phyloP scores from a whole-genome alignment of 2,329 filamentous ascomycete species.

The Ascochyta rabiei region DNA sequence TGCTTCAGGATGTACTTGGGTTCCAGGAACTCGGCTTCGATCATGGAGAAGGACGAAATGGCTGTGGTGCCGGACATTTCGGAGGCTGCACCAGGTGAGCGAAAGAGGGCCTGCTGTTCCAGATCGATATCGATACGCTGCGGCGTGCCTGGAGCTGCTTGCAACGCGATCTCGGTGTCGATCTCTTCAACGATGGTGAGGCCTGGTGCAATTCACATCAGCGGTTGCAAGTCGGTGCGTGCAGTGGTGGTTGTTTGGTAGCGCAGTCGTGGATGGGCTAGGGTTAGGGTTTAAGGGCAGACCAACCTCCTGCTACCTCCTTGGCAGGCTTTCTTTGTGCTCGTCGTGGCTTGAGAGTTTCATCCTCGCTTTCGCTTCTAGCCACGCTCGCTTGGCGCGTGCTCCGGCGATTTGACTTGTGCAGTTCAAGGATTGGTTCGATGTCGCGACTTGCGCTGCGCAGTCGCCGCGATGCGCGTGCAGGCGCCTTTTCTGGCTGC shows the following conservation, averaged over 20 bases:
- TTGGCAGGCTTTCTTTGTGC: slow-evolving; percentile 32
- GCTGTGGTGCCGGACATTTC: slow-evolving; percentile 56
- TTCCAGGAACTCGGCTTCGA: slow-evolving; percentile 52
- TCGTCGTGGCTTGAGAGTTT: slow-evolving; percentile 23
- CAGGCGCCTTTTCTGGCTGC: slow-evolving; percentile 29
- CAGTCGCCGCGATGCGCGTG: slow-evolving; percentile 38
- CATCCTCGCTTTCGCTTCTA: slow-evolving; percentile 35
- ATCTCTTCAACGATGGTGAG: slow-evolving; percentile 44
- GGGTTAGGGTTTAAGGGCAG: slow-evolving; percentile 2
- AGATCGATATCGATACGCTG: slow-evolving; percentile 10
- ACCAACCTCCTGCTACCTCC: slow-evolving; percentile 38
- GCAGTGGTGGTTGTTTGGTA: neutral
- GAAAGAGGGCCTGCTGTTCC: slow-evolving; percentile 19
- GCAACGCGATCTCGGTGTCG: slow-evolving; percentile 29
- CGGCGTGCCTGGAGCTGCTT: slow-evolving; percentile 35
- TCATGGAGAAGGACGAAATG: slow-evolving; percentile 54
- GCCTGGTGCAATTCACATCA: slow-evolving; percentile 30
- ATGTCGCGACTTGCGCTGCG: slow-evolving; percentile 51
- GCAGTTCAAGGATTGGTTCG: slow-evolving; percentile 24
- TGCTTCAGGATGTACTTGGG: slow-evolving; percentile 50
- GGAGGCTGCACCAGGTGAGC: slow-evolving; percentile 48
- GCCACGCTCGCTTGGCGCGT: slow-evolving; percentile 38
- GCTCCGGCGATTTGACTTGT: slow-evolving; percentile 31
- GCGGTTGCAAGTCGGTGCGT: slow-evolving; percentile 7
- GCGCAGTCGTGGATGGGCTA: neutral